A percentile compares a stretch with the other conserved stretches of the same genome.
phyloP scores from a whole-genome alignment of 2,329 filamentous ascomycete genomes.

The Cercospora canescens region DNA sequence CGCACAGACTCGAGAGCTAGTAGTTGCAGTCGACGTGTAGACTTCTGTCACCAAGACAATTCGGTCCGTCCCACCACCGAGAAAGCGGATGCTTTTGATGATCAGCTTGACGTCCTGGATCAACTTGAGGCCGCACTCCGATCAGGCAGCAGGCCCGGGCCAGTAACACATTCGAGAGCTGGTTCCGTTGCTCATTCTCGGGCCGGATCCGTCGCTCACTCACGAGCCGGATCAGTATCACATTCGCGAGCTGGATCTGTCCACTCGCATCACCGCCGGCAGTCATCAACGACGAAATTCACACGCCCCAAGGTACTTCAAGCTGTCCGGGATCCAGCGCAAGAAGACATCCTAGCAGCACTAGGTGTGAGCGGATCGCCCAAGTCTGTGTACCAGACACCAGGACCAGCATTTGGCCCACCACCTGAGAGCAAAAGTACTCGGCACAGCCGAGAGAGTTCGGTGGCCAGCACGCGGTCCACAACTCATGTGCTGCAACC shows the following conservation, averaged over 20 bases:
- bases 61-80: neutral
- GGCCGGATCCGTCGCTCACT: slow-evolving; percentile 15
- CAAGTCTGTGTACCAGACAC: slow-evolving; percentile 39
- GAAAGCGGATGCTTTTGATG: slow-evolving; percentile 8
- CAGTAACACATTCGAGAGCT: slow-evolving; percentile 1
- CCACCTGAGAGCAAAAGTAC: slow-evolving; percentile 18
- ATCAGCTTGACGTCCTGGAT: slow-evolving; percentile 21
- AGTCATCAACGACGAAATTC: slow-evolving; percentile 17
- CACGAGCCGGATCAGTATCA: slow-evolving; percentile 16
- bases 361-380: slow-evolving; percentile 41
- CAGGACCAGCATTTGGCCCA: slow-evolving; percentile 39
- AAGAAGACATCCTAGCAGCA: slow-evolving; percentile 39
- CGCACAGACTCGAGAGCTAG: slow-evolving; percentile 13
- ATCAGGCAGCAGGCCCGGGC: slow-evolving; percentile 1
- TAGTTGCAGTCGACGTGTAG: slow-evolving; percentile 4
- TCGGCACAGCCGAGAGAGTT: slow-evolving; percentile 19
- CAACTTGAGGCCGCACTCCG: slow-evolving; percentile 36
- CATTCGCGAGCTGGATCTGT: slow-evolving; percentile 32
- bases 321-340: slow-evolving; percentile 30
- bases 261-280: slow-evolving; percentile 25
- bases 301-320: slow-evolving; percentile 29
- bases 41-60: neutral
- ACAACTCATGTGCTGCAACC: neutral
- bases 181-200: slow-evolving; percentile 12
- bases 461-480: slow-evolving; percentile 13